These are phyloP conservation scores for Paulownia fortunei DNA, from an alignment of 257 asterid species.

Conservation along the genomic window DNA sequence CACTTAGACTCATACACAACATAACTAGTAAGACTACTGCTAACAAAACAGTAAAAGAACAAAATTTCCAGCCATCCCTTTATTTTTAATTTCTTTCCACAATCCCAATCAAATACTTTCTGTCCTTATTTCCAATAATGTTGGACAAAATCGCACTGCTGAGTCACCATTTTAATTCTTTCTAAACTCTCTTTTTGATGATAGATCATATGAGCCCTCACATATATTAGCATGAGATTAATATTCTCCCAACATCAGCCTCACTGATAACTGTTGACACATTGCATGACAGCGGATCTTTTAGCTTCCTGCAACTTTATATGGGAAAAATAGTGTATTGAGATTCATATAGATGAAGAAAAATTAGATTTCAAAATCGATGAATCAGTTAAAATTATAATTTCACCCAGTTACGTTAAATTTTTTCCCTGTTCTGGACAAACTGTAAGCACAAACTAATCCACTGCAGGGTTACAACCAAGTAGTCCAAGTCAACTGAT, in stretches of 20 bases:
- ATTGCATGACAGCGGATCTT: background rate
- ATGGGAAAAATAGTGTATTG: background rate
- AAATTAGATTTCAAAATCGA: background rate
- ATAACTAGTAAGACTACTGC: background rate
- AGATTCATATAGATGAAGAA: background rate
- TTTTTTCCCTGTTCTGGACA: background rate
- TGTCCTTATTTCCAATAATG: background rate
- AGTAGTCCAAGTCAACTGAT: background rate
- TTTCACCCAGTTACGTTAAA: background rate
- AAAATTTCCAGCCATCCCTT: background rate
- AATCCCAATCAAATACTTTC: too few relatives aligned
- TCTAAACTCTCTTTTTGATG: background rate
- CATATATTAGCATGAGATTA: background rate
- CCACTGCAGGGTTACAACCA: background rate
- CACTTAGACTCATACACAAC: background rate
- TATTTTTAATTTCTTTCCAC: background rate
- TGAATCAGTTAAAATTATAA: background rate
- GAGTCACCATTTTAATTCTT: background rate
- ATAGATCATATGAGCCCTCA: constrained; percentile 1
- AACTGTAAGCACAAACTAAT: background rate
- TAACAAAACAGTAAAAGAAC: background rate
- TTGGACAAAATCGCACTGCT: too few relatives aligned
- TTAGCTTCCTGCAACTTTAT: constrained; percentile 10
- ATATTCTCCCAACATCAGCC: background rate
- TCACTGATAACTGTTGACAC: background rate